phyloP scores from a whole-genome alignment of 2,329 filamentous ascomycete species.

The Byssothecium circinans region DNA sequence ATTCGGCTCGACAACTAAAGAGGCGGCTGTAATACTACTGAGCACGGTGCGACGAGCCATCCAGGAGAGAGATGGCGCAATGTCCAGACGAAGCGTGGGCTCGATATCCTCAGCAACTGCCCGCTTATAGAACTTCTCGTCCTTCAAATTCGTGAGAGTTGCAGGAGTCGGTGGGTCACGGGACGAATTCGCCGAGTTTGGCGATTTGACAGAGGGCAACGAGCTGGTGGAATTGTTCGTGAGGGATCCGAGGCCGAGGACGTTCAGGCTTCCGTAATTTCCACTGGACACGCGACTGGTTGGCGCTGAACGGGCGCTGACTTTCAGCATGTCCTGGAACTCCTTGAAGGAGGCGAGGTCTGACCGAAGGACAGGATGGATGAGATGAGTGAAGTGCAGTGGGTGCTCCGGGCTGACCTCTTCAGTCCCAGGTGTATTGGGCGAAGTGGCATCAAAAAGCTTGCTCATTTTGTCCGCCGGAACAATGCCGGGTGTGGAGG shows the following conservation, averaged over 20 bases:
- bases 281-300: conserved; percentile 72
- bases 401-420: conserved; percentile 64
- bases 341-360: conserved; percentile 83
- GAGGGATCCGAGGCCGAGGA: conserved; percentile 56
- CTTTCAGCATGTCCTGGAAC: conserved; percentile 74
- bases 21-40: conserved; percentile 79
- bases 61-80: conserved; percentile 90
- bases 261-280: conserved; percentile 66
- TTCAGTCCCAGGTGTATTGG: conserved; percentile 51
- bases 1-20: conserved; percentile 81
- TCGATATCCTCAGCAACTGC: conserved; percentile 89
- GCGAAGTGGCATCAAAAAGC: conserved; percentile 63
- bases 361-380: conserved; percentile 79
- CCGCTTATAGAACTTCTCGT: conserved; percentile 93
- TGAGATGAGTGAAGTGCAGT: conserved; percentile 76
- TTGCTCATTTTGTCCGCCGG: conserved; percentile 60
- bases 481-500: conserved; percentile 74
- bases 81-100: conserved; percentile 85
- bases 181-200: conserved; percentile 38
- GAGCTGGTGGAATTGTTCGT: conserved; percentile 56
- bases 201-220: conserved; percentile 55
- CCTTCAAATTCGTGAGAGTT: conserved; percentile 69
- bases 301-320: conserved; percentile 60
- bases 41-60: conserved; percentile 84
- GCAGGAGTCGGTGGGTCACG: conserved; percentile 30